Evolutionary conservation across 192 early-diverging fungal species (phyloP).

Genomic region (Phycomyces blakesleeanus): DNA sequence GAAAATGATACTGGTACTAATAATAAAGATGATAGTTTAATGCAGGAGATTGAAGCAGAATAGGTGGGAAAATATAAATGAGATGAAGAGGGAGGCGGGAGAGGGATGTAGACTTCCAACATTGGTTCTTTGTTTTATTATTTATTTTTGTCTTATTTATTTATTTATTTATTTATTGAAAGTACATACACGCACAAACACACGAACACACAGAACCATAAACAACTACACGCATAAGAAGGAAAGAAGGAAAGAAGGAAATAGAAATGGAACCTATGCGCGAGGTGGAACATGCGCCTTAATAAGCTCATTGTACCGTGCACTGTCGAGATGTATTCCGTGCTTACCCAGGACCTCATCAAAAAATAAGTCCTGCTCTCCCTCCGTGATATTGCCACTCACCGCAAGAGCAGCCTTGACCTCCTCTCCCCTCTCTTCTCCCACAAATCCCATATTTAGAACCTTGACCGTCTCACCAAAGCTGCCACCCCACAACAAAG

Average conservation of each 20-base stretch:
- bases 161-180: no score
- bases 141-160: no score
- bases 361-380: slow-evolving; percentile 37
- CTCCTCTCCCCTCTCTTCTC: slow-evolving; percentile 37
- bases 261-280: neutral
- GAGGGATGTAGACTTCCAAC: no score
- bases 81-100: no score
- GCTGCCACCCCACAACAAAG: slow-evolving; percentile 36
- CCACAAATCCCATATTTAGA: slow-evolving; percentile 37
- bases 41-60: no score
- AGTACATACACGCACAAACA: no score
- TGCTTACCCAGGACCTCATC: slow-evolving; percentile 30
- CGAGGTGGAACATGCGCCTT: slow-evolving; percentile 24
- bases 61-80: no score
- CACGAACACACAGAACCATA: no score
- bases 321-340: slow-evolving; percentile 20
- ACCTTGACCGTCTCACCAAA: slow-evolving; percentile 34
- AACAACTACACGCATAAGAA: no score
- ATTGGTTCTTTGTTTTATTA: no score
- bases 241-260: neutral
- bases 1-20: no score
- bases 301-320: slow-evolving; percentile 22
- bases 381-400: slow-evolving; percentile 34
- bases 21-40: no score
- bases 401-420: slow-evolving; percentile 35